Percentiles rank a stretch among this genome's conserved stretches.
Conservation (phyloP, 768 basidiomycete genomes). For the Naganishia friedmannii region DNA sequence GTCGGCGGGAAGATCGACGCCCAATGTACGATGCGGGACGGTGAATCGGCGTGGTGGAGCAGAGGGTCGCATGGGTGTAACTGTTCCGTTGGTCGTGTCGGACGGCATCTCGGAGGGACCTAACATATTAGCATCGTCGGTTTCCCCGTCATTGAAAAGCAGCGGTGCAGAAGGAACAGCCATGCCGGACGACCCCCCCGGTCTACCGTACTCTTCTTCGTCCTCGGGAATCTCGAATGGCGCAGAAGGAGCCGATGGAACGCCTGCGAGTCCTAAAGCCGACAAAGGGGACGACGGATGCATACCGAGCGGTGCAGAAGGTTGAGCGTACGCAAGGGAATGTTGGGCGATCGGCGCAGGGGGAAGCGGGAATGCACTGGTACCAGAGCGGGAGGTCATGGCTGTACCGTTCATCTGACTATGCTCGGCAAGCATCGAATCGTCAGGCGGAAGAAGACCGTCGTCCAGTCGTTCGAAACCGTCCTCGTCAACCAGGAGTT, state of each 20-base stretch:
- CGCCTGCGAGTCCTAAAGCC: constrained; percentile 22
- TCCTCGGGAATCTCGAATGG: constrained; percentile 24
- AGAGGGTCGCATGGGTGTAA: neutral
- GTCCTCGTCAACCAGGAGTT: constrained; percentile 45
- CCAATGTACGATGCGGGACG: constrained; percentile 5
- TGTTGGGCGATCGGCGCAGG: constrained; percentile 30
- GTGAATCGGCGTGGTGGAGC: neutral
- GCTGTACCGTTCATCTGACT: neutral
- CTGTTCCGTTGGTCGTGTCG: neutral
- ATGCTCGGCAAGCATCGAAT: neutral
- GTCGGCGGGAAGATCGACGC: constrained; percentile 7
- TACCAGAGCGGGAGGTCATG: constrained; percentile 7
- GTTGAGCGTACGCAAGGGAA: constrained; percentile 22
- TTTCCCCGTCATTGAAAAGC: constrained; percentile 6
- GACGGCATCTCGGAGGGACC: neutral
- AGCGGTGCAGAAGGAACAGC: constrained; percentile 25
- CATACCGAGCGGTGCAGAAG: constrained; percentile 21
- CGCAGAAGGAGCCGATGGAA: constrained; percentile 34
- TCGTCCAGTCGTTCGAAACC: constrained; percentile 45
- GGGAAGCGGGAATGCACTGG: constrained; percentile 20
- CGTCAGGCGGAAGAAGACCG: constrained; percentile 32
- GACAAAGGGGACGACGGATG: constrained; percentile 8
- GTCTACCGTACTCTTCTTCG: neutral
- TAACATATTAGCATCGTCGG: neutral
- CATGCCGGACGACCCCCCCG: neutral